phyloP scores from a whole-genome alignment of 768 basidiomycete genomes.

The Antrodiella citrinella region DNA sequence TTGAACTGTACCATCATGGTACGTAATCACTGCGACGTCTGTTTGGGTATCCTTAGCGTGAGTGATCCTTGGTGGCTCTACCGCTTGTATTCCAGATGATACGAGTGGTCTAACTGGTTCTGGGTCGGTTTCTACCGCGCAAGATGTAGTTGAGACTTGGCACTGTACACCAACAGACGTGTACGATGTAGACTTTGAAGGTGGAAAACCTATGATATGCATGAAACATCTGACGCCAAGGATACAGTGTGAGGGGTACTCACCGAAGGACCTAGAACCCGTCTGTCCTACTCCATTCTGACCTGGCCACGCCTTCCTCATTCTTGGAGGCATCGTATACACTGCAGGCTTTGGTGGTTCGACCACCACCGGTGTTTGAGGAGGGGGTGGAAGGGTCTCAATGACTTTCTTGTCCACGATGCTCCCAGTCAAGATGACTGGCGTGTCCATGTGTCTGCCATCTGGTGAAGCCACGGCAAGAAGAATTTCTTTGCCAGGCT shows the following conservation, averaged over 20 bases:
- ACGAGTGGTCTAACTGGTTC: not conserved
- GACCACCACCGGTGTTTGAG: not conserved
- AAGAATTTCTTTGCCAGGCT: constrained; percentile 63
- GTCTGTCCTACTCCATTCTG: constrained; percentile 25
- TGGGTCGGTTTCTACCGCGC: not conserved
- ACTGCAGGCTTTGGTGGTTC: not conserved
- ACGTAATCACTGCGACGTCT: not conserved
- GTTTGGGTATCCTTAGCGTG: not conserved
- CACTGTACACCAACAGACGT: constrained; percentile 3
- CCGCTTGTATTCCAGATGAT: not conserved
- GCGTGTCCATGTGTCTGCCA: constrained; percentile 44
- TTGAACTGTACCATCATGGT: constrained; percentile 1
- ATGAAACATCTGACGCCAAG: no score
- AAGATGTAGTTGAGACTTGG: not conserved
- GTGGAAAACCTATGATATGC: not conserved
- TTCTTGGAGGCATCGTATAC: constrained; percentile 47
- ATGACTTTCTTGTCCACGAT: constrained; percentile 11
- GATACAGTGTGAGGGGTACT: no score
- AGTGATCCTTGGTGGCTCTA: not conserved
- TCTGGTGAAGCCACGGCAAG: constrained; percentile 42
- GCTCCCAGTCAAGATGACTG: constrained; percentile 54
- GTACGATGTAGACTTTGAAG: constrained; percentile 2
- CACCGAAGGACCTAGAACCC: constrained; percentile 9
- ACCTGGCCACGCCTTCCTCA: constrained; percentile 54
- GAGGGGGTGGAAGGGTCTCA: constrained; percentile 19